Evolutionary conservation across 164 flowering plant genomes (phyloP).

Genomic region (Echeveria elegans): DNA sequence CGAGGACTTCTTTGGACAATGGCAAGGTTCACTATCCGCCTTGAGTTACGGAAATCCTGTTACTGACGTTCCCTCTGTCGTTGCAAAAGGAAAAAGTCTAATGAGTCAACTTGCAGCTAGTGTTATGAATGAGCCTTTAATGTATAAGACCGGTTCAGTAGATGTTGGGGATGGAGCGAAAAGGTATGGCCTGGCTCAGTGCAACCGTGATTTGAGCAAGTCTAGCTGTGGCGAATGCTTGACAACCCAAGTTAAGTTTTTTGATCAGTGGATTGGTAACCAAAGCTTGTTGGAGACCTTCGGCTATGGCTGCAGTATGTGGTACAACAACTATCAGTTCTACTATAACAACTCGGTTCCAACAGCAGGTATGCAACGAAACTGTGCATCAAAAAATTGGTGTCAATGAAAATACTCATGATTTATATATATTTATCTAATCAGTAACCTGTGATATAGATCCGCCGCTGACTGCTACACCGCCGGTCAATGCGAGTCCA

Average conservation of each 20-base stretch:
- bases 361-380: too few species aligned
- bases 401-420: too few species aligned
- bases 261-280: not conserved
- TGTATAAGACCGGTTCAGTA: not conserved
- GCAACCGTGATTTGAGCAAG: not conserved
- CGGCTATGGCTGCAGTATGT: not conserved
- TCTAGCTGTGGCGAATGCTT: not conserved
- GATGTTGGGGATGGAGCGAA: not conserved
- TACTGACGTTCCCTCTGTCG: constrained; percentile 3
- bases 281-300: not conserved
- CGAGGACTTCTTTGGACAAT: constrained; percentile 14
- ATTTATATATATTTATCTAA: too few species aligned
- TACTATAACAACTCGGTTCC: too few species aligned
- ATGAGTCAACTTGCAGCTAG: constrained; percentile 14
- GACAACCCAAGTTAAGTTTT: not conserved
- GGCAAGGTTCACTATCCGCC: too few species aligned
- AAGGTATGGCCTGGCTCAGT: constrained; percentile 1
- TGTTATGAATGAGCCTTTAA: not conserved
- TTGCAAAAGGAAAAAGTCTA: constrained; percentile 11
- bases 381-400: too few species aligned
- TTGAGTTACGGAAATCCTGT: constrained; percentile 6
- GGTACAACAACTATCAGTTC: not conserved
- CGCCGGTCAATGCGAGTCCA: too few species aligned
- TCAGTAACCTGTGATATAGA: too few species aligned
- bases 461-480: too few species aligned